Percentiles rank a stretch among this genome's conserved stretches.
Conservation (phyloP, 1,284 basidiomycete genomes). For the Amylostereum chailletii region DNA sequence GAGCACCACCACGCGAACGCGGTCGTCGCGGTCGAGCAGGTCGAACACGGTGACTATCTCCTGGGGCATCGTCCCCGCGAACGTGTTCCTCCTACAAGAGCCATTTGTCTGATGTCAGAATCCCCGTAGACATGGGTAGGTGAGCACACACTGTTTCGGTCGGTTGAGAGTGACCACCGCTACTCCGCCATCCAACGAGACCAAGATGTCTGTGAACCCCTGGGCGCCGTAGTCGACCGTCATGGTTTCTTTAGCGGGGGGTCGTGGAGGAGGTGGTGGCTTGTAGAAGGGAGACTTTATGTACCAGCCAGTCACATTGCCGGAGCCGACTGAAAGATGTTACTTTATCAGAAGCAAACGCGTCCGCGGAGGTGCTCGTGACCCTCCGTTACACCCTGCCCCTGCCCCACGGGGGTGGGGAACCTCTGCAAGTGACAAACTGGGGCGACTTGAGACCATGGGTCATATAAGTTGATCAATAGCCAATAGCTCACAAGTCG, state of each 20-base stretch:
- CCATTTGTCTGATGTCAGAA: not conserved
- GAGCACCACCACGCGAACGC: conserved; percentile 39
- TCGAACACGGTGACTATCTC: conserved; percentile 37
- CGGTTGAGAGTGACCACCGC: conserved; percentile 35
- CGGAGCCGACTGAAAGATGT: no score
- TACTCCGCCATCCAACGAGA: conserved; percentile 31
- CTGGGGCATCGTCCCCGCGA: conserved; percentile 21
- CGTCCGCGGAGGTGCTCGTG: no score
- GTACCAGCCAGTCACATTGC: no score
- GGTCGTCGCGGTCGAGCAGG: conserved; percentile 41
- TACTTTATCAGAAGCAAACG: no score
- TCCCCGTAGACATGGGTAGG: not conserved
- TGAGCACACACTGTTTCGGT: conserved; percentile 30
- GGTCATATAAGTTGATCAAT: no score
- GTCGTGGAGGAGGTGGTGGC: no score
- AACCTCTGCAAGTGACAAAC: no score
- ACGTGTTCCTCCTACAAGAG: conserved; percentile 35
- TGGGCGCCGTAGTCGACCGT: conserved; percentile 27
- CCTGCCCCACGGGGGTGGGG: no score
- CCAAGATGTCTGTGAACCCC: conserved; percentile 32
- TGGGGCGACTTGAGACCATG: no score
- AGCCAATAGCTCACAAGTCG: no score
- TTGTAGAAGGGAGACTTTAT: no score
- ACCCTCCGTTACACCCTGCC: no score
- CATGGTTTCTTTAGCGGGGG: conserved; percentile 5